Percentiles rank a stretch among this genome's conserved stretches.
Conservation (phyloP, 768 basidiomycete genomes). For the Psilocybe sp. region DNA sequence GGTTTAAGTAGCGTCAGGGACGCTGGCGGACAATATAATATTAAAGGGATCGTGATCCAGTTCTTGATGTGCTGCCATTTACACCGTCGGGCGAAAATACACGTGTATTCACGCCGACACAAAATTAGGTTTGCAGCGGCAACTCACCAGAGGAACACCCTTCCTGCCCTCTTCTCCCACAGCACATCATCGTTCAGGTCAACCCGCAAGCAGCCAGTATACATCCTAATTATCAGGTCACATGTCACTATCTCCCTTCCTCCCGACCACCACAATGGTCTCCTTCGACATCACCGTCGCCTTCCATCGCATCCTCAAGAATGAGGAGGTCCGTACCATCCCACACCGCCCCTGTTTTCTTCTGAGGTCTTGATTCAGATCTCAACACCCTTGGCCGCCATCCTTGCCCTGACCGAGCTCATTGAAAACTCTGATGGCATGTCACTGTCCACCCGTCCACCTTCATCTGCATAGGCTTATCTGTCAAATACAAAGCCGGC, state of each 20-base stretch:
- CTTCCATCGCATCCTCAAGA: conserved; percentile 57
- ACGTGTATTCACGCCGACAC: conserved; percentile 69
- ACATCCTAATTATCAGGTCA: conserved; percentile 5
- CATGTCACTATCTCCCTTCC: conserved; percentile 12
- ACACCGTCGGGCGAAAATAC: conserved; percentile 64
- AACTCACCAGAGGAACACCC: conserved; percentile 11
- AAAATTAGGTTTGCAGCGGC: conserved; percentile 10
- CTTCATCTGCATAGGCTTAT: conserved; percentile 9
- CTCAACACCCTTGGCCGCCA: conserved; percentile 84
- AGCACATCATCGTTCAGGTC: not conserved
- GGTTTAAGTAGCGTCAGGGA: conserved; percentile 43
- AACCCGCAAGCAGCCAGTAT: not conserved
- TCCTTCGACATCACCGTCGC: conserved; percentile 40
- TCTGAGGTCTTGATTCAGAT: conserved; percentile 41
- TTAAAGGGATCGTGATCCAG: conserved; percentile 38
- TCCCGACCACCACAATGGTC: conserved; percentile 13
- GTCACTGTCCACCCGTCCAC: conserved; percentile 12
- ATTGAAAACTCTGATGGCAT: conserved; percentile 77
- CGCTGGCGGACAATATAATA: conserved; percentile 51
- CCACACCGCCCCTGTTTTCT: not conserved
- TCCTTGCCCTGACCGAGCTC: conserved; percentile 79
- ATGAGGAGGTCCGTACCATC: conserved; percentile 56
- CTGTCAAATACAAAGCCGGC: conserved; percentile 47
- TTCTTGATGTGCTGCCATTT: conserved; percentile 14
- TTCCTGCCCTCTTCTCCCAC: conserved; percentile 6